phyloP scores from a whole-genome alignment of 495 filamentous ascomycete genomes.

The Chaetomium fimeti region DNA sequence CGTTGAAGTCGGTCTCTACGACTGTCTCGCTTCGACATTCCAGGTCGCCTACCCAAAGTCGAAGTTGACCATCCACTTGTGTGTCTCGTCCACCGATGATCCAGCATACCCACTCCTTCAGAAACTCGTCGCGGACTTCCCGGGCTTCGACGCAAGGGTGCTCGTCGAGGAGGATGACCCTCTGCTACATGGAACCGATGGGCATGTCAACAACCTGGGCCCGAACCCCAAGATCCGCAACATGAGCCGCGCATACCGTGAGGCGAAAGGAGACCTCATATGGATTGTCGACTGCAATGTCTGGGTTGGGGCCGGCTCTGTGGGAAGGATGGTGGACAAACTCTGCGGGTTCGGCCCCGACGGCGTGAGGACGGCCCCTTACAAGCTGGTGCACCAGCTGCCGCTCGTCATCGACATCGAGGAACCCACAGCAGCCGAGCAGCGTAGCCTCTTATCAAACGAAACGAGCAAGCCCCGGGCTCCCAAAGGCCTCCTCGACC shows the following conservation, averaged over 20 bases:
- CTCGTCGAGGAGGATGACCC: conserved; percentile 89
- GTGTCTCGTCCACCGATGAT: conserved; percentile 73
- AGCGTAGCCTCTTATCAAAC: conserved; percentile 23
- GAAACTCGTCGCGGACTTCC: conserved; percentile 67
- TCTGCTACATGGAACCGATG: conserved; percentile 55
- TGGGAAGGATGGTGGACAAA: conserved; percentile 81
- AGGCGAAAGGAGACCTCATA: conserved; percentile 85
- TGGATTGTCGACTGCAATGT: conserved; percentile 98
- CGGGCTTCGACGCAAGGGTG: conserved; percentile 68
- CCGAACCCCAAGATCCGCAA: conserved; percentile 99
- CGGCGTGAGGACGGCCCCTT: conserved; percentile 52
- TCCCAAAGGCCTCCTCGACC: conserved; percentile 31
- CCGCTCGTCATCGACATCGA: conserved; percentile 79
- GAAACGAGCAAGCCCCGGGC: not conserved
- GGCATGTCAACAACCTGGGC: conserved; percentile 62
- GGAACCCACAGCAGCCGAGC: conserved; percentile 32
- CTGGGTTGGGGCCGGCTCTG: conserved; percentile 78
- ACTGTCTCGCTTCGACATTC: conserved; percentile 90
- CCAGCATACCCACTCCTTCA: conserved; percentile 74
- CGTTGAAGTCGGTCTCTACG: conserved; percentile 83
- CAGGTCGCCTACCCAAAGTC: conserved; percentile 73
- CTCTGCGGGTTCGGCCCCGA: conserved; percentile 63
- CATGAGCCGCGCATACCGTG: conserved; percentile 91
- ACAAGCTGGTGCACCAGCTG: conserved; percentile 95
- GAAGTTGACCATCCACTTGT: conserved; percentile 80